phyloP scores from a whole-genome alignment of 2,329 filamentous ascomycete species.

The Saccharata proteae region DNA sequence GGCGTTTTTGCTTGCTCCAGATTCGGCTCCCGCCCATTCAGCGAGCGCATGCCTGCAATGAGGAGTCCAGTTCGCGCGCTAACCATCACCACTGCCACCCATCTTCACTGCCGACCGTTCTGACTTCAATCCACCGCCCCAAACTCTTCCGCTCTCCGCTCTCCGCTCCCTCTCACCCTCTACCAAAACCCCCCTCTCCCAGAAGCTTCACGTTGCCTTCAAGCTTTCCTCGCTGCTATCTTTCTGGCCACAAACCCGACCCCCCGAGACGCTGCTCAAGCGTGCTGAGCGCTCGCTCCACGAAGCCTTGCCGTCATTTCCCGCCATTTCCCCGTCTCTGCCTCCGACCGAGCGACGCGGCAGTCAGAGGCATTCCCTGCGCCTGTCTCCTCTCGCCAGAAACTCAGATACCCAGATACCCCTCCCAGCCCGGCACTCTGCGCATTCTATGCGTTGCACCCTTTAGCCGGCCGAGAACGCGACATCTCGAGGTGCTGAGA shows the following conservation, averaged over 20 bases:
- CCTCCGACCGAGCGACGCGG: conserved; percentile 7
- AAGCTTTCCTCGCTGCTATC: conserved; percentile 2
- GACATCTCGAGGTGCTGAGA: too few relatives aligned
- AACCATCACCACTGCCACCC: conserved; percentile 4
- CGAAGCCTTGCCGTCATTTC: conserved; percentile 8
- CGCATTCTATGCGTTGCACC: too few relatives aligned
- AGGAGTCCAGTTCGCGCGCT: conserved; percentile 9
- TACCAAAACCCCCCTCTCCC: background rate
- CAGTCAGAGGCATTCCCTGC: background rate
- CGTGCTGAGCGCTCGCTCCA: conserved; percentile 1
- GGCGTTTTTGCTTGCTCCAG: conserved; percentile 4
- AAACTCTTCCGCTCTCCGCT: background rate
- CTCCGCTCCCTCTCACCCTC: background rate
- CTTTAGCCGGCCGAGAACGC: too few relatives aligned
- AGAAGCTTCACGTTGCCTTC: background rate
- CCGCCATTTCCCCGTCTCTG: conserved; percentile 9
- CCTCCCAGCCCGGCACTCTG: too few relatives aligned
- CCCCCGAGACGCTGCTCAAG: conserved; percentile 4
- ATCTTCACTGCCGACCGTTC: conserved; percentile 4
- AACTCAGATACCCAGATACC: too few relatives aligned
- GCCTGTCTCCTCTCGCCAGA: background rate
- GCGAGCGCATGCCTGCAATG: conserved; percentile 7
- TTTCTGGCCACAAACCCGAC: background rate
- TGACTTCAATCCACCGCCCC: conserved; percentile 4
- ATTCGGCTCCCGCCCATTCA: too few relatives aligned